Percentiles rank a stretch among this genome's conserved stretches.
Conservation (phyloP, 306 rosid species). For the Cajanus cajan region DNA sequence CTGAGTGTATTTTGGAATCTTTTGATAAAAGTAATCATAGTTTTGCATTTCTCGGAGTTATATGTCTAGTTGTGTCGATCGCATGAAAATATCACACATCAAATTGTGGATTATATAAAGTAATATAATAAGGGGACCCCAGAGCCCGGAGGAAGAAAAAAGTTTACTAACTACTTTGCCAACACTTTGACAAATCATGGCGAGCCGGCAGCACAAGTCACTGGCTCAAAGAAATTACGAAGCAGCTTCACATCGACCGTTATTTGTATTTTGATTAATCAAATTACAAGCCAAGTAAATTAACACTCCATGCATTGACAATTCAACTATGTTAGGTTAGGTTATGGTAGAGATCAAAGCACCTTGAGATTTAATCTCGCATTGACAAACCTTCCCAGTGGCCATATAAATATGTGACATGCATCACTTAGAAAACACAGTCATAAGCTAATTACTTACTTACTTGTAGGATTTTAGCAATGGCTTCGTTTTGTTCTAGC, state of each 20-base stretch:
- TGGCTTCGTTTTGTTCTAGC: slow-evolving; percentile 33
- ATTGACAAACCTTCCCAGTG: slow-evolving; percentile 10
- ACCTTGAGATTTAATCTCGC: slow-evolving; percentile 34
- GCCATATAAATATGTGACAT: slow-evolving; percentile 1
- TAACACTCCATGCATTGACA: neutral
- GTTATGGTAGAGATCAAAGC: neutral
- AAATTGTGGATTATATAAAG: neutral
- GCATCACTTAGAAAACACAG: neutral
- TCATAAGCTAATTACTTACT: neutral
- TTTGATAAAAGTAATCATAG: neutral
- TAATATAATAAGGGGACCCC: neutral
- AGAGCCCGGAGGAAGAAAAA: no score
- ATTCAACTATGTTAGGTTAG: slow-evolving; percentile 18
- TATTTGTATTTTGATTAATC: neutral
- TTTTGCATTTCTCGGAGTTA: neutral
- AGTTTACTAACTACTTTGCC: slow-evolving; percentile 19
- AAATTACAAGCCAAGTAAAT: neutral
- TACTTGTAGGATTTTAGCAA: slow-evolving; percentile 1
- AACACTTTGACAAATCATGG: slow-evolving; percentile 23
- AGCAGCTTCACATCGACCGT: neutral
- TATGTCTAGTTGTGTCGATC: neutral
- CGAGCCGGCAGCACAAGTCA: neutral
- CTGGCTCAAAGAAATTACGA: slow-evolving; percentile 16
- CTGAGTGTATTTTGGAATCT: neutral
- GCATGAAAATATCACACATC: neutral